Conservation (phyloP, 768 basidiomycete genomes). For the Strobilomyces dryophilus region DNA sequence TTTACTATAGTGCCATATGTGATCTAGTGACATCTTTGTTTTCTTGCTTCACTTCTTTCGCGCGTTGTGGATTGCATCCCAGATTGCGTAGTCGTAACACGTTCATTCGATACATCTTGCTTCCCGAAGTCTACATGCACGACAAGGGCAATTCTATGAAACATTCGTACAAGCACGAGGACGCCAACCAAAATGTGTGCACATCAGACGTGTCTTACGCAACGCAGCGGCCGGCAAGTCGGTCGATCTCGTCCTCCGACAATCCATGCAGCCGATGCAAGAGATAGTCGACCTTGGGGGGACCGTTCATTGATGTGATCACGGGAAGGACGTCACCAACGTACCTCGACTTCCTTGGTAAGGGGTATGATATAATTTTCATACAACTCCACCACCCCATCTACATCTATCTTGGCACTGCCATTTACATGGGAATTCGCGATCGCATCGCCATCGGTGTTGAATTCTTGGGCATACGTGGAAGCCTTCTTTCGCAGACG, state of each 20-base stretch:
- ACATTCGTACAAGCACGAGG: conserved; percentile 5
- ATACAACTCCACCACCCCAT: conserved; percentile 90
- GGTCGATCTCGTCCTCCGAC: conserved; percentile 74
- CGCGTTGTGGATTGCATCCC: conserved; percentile 21
- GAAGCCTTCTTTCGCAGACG: conserved; percentile 83
- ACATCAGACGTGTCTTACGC: conserved; percentile 8
- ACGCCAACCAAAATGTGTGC: background rate
- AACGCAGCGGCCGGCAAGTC: conserved; percentile 33
- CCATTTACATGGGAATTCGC: conserved; percentile 30
- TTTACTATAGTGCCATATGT: conserved; percentile 11
- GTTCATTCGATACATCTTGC: conserved; percentile 20
- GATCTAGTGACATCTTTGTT: conserved; percentile 16
- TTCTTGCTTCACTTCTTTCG: conserved; percentile 21
- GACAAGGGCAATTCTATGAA: background rate
- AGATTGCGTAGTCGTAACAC: conserved; percentile 21
- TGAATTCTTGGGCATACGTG: conserved; percentile 80
- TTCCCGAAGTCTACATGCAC: conserved; percentile 11
- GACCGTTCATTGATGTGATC: conserved; percentile 1
- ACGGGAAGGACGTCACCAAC: conserved; percentile 17
- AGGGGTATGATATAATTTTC: conserved; percentile 94
- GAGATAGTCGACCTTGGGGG: conserved; percentile 87
- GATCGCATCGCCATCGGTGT: conserved; percentile 55
- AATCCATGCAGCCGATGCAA: conserved; percentile 84
- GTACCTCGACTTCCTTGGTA: conserved; percentile 97
- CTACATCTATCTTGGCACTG: conserved; percentile 79